These are phyloP conservation scores for Knoxdaviesia proteae DNA, from an alignment of 2,329 filamentous ascomycete genomes.

Conservation along the genomic window DNA sequence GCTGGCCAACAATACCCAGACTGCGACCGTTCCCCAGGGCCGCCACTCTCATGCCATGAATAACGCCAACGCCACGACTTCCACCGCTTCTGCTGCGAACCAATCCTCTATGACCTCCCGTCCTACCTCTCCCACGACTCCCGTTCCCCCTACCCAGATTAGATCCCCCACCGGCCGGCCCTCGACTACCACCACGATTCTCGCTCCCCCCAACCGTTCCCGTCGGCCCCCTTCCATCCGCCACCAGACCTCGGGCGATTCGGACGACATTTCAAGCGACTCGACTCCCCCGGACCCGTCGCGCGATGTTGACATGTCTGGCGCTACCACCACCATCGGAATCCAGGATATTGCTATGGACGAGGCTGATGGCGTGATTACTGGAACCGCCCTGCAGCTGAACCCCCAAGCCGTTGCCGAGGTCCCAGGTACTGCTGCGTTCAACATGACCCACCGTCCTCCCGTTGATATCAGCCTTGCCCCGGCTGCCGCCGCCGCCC, in stretches of 20 bases:
- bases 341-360: slow-evolving; percentile 69
- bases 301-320: slow-evolving; percentile 57
- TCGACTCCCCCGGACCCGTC: slow-evolving; percentile 64
- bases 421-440: slow-evolving; percentile 70
- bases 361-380: slow-evolving; percentile 59
- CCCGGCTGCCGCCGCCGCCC: slow-evolving; percentile 42
- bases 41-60: no score
- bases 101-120: slow-evolving; percentile 50
- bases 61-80: not conserved
- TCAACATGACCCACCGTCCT: slow-evolving; percentile 79
- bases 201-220: slow-evolving; percentile 23
- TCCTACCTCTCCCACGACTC: slow-evolving; percentile 77
- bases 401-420: slow-evolving; percentile 64
- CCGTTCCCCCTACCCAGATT: slow-evolving; percentile 46
- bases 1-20: no score
- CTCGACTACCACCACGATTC: not conserved
- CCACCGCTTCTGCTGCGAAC: not conserved
- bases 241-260: slow-evolving; percentile 77
- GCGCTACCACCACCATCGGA: slow-evolving; percentile 34
- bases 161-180: slow-evolving; percentile 27
- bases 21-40: no score
- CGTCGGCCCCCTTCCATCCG: slow-evolving; percentile 66
- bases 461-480: slow-evolving; percentile 70
- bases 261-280: slow-evolving; percentile 70
- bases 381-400: slow-evolving; percentile 52